These are phyloP conservation scores for Synchytrium microbalum DNA, from an alignment of 371 early-diverging fungal species.

Conservation along the genomic window DNA sequence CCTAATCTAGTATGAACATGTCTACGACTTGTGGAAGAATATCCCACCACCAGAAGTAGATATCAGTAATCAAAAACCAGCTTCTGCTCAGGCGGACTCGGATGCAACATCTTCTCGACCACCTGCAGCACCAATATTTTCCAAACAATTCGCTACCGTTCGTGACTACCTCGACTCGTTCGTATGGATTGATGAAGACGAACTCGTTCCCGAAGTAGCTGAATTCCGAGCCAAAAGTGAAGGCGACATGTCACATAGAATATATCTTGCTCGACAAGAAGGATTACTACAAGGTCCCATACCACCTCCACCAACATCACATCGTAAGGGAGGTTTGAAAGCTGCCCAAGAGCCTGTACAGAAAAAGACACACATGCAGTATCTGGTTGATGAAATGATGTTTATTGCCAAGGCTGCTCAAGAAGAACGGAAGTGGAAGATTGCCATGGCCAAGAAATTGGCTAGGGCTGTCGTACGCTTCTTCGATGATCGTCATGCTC, in stretches of 20 bases:
- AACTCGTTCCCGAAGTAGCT: slow-evolving; percentile 44
- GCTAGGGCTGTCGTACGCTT: slow-evolving; percentile 52
- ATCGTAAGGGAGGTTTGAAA: slow-evolving; percentile 37
- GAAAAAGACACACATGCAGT: slow-evolving; percentile 29
- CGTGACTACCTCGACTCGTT: slow-evolving; percentile 51
- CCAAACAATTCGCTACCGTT: slow-evolving; percentile 21
- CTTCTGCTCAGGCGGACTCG: no score
- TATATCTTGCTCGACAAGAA: slow-evolving; percentile 10
- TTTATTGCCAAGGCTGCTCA: slow-evolving; percentile 37
- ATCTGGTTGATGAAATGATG: slow-evolving; percentile 33
- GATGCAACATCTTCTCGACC: no score
- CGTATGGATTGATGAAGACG: slow-evolving; percentile 49
- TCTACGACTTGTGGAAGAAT: no score
- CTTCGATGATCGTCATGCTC: slow-evolving; percentile 44
- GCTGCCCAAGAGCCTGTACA: slow-evolving; percentile 35
- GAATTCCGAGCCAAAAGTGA: slow-evolving; percentile 37
- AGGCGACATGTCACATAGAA: slow-evolving; percentile 32
- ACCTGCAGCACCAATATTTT: slow-evolving; percentile 9
- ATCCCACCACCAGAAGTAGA: no score
- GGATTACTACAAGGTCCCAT: slow-evolving; percentile 16
- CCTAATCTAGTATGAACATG: no score
- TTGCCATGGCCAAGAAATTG: slow-evolving; percentile 41
- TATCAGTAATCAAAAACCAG: no score
- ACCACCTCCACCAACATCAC: slow-evolving; percentile 8
- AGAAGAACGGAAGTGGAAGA: slow-evolving; percentile 37